Evolutionary conservation across 2,329 filamentous ascomycete species (phyloP), one percentile per base, ranked within the genome.

Genomic region (Raffaelea arxii): DNA sequence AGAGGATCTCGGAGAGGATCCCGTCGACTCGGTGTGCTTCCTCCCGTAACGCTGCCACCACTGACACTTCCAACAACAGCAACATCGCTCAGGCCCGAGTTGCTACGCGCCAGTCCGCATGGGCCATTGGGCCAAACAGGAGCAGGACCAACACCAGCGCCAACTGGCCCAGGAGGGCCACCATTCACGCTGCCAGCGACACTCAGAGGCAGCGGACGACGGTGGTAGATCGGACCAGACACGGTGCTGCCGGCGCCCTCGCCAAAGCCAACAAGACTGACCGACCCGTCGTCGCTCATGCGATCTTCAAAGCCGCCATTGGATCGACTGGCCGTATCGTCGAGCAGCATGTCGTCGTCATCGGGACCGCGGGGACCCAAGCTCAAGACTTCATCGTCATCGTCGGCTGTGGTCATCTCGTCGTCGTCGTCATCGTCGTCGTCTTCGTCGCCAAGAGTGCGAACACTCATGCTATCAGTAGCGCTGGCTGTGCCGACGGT

Each of bases 401-500:
- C 64, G 25, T 23, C 7, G 25, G 27, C 40, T 4, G 25, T 7
- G 47, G 59, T 49, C 23, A 55, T 60, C 44, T 72, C 76, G 18
- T 43, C 49, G 35, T 45, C 47, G 12, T 48, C 49, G 32, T 45
- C 50, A 24, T 49, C 12, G 42, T 32, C 43, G 43, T 67, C 65
- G 14, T 74, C 78, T 62, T 74, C 78, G 62, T 65, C 5, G 61
- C 65, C 16, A 60, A 68, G 58, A 49, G 52, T 54, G 2, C 79
- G 73, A 14, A 78, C 83, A 41, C 82, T 83, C 14, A 83, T 72
- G 54, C 84, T 89, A 48, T 84, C 85, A 0, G 90, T 96, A 2
- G 90, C 91, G 54, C 85, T 91, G 24, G 91, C 91, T 41, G 84
- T 87, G 49, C 91, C 91, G 22, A 96, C 90, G 0, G 91, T 97